Percentiles rank a stretch among this genome's conserved stretches.
These are phyloP conservation scores for Phytophthora chlamydospora DNA, from an alignment of 352 stramenopile genomes.

Conservation along the genomic window DNA sequence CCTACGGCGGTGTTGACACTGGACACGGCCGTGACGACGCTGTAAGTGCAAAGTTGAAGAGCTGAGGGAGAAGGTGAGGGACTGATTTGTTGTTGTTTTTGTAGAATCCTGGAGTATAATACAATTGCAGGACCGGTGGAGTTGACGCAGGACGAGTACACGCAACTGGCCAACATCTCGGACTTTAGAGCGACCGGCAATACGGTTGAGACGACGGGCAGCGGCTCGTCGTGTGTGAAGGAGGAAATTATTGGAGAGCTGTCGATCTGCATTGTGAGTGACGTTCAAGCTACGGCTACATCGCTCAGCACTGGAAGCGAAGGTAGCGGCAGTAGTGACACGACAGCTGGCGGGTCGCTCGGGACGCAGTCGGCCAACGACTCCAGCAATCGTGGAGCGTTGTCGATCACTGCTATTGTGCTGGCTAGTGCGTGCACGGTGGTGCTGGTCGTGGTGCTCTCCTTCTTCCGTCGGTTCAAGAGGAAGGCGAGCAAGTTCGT, in stretches of 20 bases:
- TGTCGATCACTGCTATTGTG: conserved; percentile 32
- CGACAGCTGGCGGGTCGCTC: conserved; percentile 17
- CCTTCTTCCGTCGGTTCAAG: conserved; percentile 50
- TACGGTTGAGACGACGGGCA: conserved; percentile 22
- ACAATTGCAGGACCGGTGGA: conserved; percentile 42
- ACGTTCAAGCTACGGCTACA: conserved; percentile 11
- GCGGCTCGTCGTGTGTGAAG: conserved; percentile 33
- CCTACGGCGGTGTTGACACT: conserved; percentile 45
- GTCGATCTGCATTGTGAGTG: conserved; percentile 39
- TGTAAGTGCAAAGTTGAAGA: conserved; percentile 27
- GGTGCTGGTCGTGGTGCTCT: conserved; percentile 37
- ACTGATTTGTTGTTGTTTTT: conserved; percentile 7
- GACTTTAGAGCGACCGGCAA: conserved; percentile 43
- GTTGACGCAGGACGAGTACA: conserved; percentile 38
- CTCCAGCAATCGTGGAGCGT: background rate
- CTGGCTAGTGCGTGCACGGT: conserved; percentile 29
- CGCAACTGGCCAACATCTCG: conserved; percentile 34
- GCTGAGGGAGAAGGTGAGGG: background rate
- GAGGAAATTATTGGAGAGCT: conserved; percentile 33
- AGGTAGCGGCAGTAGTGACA: conserved; percentile 5
- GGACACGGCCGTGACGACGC: conserved; percentile 30
- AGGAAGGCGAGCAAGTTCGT: conserved; percentile 42
- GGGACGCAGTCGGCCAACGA: conserved; percentile 24
- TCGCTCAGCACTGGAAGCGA: conserved; percentile 10
- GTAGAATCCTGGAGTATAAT: conserved; percentile 48